Base-by-base conservation (phyloP, 2,329 filamentous ascomycete species). In the Colletotrichum sp. region DNA sequence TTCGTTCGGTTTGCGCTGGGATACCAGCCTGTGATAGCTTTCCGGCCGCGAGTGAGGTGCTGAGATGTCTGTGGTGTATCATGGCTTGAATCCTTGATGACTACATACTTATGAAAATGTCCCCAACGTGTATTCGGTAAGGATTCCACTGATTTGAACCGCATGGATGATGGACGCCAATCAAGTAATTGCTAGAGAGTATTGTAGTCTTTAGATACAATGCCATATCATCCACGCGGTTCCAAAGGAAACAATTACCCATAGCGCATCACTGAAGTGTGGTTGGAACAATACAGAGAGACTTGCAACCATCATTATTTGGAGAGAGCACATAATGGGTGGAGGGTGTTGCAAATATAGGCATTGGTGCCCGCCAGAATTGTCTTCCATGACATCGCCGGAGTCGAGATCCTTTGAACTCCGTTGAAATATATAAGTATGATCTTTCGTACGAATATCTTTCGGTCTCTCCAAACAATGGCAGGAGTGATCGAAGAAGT, bases 111-210 rank as follows among this genome's bases (percentile, higher is more conserved):
- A 43, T 6, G 2, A n/a, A n/a, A 3, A 9, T 11, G 16, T n/a
- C 18, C 38, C 16, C 16, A n/a, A 18, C 2, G 18, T 43, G 18
- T n/a, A 7, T 47, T 47, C 5, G 18, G 38, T 18, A n/a, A 12
- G 9, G 5, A 12, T 21, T 16, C 5, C 38, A 47, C 18, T 5
- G 5, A 0, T 0, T 6, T n/a, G 3, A 47, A 47, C 0, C 1
- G 9, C 38, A 7, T 3, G 0, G 3, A n/a, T 47, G 18, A 47
- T 2, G 9, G 38, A n/a, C 18, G 38, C 1, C 5, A 47, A 2
- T 7, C 3, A 47, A 0, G 9, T 12, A 12, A 9, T 5, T 4
- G 3, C 9, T 3, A n/a, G 18, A 47, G 3, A n/a, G 9, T 47
- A 0, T 2, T 11, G 9, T 4, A 6, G 38, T 6, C 38, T 47